phyloP scores from a whole-genome alignment of 148 eudicot species.

The Nyssa sinensis region DNA sequence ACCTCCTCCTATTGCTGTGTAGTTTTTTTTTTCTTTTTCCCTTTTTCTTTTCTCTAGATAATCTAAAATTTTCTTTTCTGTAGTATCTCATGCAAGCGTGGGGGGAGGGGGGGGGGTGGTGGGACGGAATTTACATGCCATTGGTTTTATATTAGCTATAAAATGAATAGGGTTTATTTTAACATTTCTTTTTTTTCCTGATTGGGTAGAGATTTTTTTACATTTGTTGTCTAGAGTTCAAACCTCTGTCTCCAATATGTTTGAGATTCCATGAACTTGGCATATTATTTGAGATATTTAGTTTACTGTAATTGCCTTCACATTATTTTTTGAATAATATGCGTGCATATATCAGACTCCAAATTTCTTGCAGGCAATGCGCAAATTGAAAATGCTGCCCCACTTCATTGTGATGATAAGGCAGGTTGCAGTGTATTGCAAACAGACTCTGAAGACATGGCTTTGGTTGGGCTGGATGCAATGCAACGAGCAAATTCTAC shows the following conservation, averaged over 20 bases:
- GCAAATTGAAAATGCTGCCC: slow-evolving; percentile 17
- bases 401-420: slow-evolving; percentile 20
- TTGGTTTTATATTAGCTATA: too few relatives aligned
- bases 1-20: too few relatives aligned
- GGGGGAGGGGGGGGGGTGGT: too few relatives aligned
- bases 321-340: neutral
- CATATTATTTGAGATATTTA: neutral
- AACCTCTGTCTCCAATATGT: neutral
- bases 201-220: neutral
- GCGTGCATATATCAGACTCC: neutral
- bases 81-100: too few relatives aligned
- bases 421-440: slow-evolving; percentile 10
- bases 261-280: neutral
- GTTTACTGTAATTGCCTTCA: neutral
- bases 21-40: too few relatives aligned
- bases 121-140: too few relatives aligned
- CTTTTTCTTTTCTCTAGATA: too few relatives aligned
- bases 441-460: slow-evolving; percentile 26
- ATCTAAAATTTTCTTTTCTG: too few relatives aligned
- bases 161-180: too few relatives aligned
- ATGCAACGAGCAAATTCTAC: slow-evolving; percentile 95
- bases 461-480: slow-evolving; percentile 71
- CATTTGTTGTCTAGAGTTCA: neutral
- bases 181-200: too few relatives aligned
- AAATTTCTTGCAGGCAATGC: slow-evolving; percentile 35